Evolutionary conservation across 805 yeast genomes (phyloP).

Genomic region (Zygoascus ofunaensis): DNA sequence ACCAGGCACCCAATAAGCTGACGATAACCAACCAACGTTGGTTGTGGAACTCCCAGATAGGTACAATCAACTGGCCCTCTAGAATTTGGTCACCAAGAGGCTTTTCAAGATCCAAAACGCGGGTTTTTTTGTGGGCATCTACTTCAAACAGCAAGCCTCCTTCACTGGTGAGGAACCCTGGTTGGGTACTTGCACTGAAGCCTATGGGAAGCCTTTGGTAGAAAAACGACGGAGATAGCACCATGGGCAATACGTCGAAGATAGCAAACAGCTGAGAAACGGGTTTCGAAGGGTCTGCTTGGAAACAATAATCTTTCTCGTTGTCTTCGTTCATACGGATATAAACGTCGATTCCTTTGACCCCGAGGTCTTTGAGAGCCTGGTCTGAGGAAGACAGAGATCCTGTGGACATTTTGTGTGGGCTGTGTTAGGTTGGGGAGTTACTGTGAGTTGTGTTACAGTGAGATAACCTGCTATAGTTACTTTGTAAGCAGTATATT

Average conservation of each 20-base stretch:
- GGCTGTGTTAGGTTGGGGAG: too few relatives aligned
- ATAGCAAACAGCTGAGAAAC: slow-evolving; percentile 33
- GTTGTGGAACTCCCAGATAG: slow-evolving; percentile 50
- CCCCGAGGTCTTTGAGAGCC: neutral
- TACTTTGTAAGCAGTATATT: too few relatives aligned
- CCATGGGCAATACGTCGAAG: slow-evolving; percentile 59
- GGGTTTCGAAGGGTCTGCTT: slow-evolving; percentile 34
- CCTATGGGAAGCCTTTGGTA: slow-evolving; percentile 56
- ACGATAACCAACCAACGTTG: slow-evolving; percentile 23
- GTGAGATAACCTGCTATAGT: too few relatives aligned
- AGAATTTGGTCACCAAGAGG: slow-evolving; percentile 41
- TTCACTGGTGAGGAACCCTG: slow-evolving; percentile 74
- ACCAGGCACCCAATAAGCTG: slow-evolving; percentile 47
- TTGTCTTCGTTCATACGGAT: slow-evolving; percentile 76
- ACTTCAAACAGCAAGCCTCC: slow-evolving; percentile 68
- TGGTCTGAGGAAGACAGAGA: neutral
- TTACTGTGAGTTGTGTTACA: too few relatives aligned
- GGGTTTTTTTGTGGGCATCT: slow-evolving; percentile 38
- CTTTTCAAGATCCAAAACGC: slow-evolving; percentile 20
- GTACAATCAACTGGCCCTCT: slow-evolving; percentile 82
- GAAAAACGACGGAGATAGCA: slow-evolving; percentile 73
- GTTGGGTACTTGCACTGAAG: slow-evolving; percentile 52
- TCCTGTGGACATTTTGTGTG: neutral
- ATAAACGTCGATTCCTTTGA: slow-evolving; percentile 35
- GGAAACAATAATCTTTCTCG: slow-evolving; percentile 87